Base-by-base conservation (phyloP, 306 rosid genomes). In the Prunus kanzakura region DNA sequence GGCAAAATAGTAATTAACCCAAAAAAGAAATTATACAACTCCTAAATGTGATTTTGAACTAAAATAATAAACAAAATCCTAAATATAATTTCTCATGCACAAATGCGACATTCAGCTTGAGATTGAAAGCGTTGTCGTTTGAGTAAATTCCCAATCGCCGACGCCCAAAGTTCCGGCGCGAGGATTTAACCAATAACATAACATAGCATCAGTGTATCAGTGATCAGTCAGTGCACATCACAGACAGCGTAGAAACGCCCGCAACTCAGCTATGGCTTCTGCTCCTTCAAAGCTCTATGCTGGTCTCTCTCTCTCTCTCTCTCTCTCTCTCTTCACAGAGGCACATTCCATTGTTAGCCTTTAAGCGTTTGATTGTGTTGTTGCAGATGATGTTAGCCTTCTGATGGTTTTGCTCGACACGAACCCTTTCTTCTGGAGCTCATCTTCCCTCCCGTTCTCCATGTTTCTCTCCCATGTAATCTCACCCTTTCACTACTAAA, bases 361-460 rank as follows among this genome's bases (percentile, higher is more conserved):
- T 51, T 57, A 4, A 38, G 27, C 77, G 29, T 25, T 47, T 64
- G 68, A 60, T 79, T 64, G n/a, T 46, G 29, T 55, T 58, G 3
- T 84, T 79, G 83, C 96, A 84, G 98, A 95, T 85, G 98, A 95
- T 64, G 96, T 95, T 32, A 92, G 96, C 82, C 96, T 95, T 56
- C 77, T 92, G 41, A 87, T 92, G 80, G 96, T 95, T 11, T 79
- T 93, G 54, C 76, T 95, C 22, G 98, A 92, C 88, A 86, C 96
- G 30, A 95, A 92, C 71, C 97, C 96, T 19, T 87, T 94, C 86
- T 92, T 94, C 83, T 94, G 97, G 98, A 64, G 80, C 86, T 51
- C 91, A 20, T 87, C 88, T 71, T 76, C 96, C 51, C 84, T 89
- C 64, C 82, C 90, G 0, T 94, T 94, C 84, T 84, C 92, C 80